Conservation (phyloP, 2,329 filamentous ascomycete species). For the Cladosporium austrohemisphaericum region DNA sequence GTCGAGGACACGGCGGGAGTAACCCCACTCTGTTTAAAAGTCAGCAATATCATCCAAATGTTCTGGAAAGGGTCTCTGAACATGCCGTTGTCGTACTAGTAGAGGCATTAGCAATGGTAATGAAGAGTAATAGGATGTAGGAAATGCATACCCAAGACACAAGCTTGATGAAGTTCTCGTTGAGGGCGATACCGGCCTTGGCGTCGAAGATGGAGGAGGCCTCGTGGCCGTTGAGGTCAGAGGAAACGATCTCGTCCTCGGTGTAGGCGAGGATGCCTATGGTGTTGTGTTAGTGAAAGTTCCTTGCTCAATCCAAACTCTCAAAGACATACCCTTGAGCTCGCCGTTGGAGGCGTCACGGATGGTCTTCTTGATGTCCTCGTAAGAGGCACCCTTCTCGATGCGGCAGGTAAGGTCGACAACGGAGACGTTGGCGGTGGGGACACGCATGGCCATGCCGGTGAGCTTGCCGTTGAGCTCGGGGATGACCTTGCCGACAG, state of each 20-base stretch:
- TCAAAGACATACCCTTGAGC: conserved; percentile 69
- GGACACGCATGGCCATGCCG: conserved; percentile 99
- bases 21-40: conserved; percentile 87
- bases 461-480: conserved; percentile 98
- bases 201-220: conserved; percentile 98
- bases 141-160: conserved; percentile 65
- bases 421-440: conserved; percentile 97
- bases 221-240: conserved; percentile 87
- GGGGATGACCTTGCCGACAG: conserved; percentile 99
- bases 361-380: conserved; percentile 88
- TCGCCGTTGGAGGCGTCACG: conserved; percentile 69
- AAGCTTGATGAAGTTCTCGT: conserved; percentile 98
- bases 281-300: conserved; percentile 23
- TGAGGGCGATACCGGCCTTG: conserved; percentile 97
- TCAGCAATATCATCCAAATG: conserved; percentile 17
- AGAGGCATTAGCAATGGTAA: conserved; percentile 52
- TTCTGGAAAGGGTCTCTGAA: neutral
- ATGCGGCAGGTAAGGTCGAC: conserved; percentile 93
- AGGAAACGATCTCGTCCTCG: conserved; percentile 94
- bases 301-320: neutral
- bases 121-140: conserved; percentile 36
- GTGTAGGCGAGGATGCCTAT: conserved; percentile 87
- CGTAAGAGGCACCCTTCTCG: conserved; percentile 83
- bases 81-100: neutral
- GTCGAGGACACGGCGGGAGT: conserved; percentile 73